phyloP scores from a whole-genome alignment of 441 rosid species.

The Lepidium campestre region DNA sequence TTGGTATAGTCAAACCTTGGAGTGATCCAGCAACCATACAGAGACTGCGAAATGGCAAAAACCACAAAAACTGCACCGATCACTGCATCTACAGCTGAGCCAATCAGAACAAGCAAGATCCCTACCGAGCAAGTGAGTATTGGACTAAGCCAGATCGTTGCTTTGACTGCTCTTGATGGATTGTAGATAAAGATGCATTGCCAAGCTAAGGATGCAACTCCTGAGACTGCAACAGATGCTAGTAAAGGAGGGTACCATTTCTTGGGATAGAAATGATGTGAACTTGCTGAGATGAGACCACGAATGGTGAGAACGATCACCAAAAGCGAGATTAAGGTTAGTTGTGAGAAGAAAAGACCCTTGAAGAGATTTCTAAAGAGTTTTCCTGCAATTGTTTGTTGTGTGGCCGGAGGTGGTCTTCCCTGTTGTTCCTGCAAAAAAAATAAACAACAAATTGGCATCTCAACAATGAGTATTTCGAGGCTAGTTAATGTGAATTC shows the following conservation, averaged over 20 bases:
- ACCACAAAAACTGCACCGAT: slow-evolving; percentile 45
- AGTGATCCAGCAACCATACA: slow-evolving; percentile 76
- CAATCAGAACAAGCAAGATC: slow-evolving; percentile 44
- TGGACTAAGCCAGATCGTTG: slow-evolving; percentile 71
- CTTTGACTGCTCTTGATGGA: slow-evolving; percentile 50
- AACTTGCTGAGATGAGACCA: slow-evolving; percentile 40
- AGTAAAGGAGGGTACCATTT: slow-evolving; percentile 81
- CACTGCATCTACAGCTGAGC: slow-evolving; percentile 45
- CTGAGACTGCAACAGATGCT: slow-evolving; percentile 48
- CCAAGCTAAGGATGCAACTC: slow-evolving; percentile 43
- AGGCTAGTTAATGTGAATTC: not conserved
- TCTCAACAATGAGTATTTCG: not conserved
- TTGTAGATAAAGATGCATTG: slow-evolving; percentile 39
- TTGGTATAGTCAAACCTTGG: slow-evolving; percentile 47
- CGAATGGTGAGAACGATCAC: slow-evolving; percentile 49
- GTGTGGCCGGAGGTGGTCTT: not conserved
- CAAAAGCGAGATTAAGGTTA: slow-evolving; percentile 40
- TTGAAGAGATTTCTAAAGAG: slow-evolving; percentile 44
- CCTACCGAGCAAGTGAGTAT: slow-evolving; percentile 54
- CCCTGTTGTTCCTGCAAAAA: slow-evolving; percentile 46
- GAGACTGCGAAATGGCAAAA: slow-evolving; percentile 42
- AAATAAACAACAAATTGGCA: not conserved
- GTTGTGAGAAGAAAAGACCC: slow-evolving; percentile 48
- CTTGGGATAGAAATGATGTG: slow-evolving; percentile 56
- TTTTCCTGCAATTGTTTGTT: slow-evolving; percentile 37